Evolutionary conservation across 306 rosid species (phyloP), one percentile per base, ranked within the genome.

Genomic region (Macrotyloma uniflorum): DNA sequence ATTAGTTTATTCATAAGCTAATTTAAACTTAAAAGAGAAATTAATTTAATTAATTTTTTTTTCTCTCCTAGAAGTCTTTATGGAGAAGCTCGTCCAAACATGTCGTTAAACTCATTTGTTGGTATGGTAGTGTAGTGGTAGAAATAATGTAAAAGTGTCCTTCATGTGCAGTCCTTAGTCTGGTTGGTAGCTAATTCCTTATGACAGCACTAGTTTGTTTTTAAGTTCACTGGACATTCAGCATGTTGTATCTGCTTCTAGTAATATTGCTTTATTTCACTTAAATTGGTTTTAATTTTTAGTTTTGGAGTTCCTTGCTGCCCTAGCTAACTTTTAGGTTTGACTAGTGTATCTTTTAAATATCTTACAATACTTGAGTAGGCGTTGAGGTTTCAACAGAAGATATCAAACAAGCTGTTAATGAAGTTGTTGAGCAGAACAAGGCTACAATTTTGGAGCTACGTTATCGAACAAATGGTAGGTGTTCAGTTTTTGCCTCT

Each of bases 341-440:
- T 55, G 69, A 65, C 42, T 9, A 72, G 47, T 18, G 8, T 70
- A 69, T 24, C 76, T 67, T 72, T 67, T 49, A 74, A 68, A 33
- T 71, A 49, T 58, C 49, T 51, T 66, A 67, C 14, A 16, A n/a
- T 79, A 23, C 53, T 8, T 47, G 80, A 51, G 73, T 86, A 94
- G 98, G 98, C 35, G 83, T 94, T 38, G 97, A 92, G 85, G 97
- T 94, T 81, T 90, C 97, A 7, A 79, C 19, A 26, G 97, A 87
- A 77, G 97, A 94, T 84, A 90, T 90, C 73, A 75, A 80, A 50
- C 84, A 77, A 6, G 54, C 90, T 79, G 92, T 92, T 38, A 79
- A 87, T 75, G 87, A 87, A 72, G 93, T 92, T 78, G 83, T 92
- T 73, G 97, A 89, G 88, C 91, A 86, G 87, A 87, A 86, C 76